Evolutionary conservation across 768 basidiomycete genomes (phyloP).

Genomic region (Rickenella mellea): DNA sequence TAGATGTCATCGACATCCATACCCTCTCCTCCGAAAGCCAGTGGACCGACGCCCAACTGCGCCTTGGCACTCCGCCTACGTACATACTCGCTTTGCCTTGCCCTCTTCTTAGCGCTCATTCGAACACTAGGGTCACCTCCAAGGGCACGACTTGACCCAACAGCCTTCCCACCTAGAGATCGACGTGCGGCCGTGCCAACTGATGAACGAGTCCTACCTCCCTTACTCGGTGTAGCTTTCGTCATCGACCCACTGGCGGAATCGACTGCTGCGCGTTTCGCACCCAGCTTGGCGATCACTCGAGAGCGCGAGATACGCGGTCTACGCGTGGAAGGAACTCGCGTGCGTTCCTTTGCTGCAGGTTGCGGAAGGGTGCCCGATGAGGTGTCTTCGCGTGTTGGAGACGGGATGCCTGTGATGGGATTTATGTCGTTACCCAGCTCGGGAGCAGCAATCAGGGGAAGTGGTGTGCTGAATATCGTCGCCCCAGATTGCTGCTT

Average conservation of each 20-base stretch:
- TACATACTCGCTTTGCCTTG: slow-evolving; percentile 69
- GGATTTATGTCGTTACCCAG: not conserved
- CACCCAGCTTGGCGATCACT: slow-evolving; percentile 67
- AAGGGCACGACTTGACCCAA: slow-evolving; percentile 16
- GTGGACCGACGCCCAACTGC: not conserved
- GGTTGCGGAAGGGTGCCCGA: slow-evolving; percentile 3
- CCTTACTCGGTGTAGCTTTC: slow-evolving; percentile 9
- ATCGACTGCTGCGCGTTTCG: slow-evolving; percentile 46
- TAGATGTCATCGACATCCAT: slow-evolving; percentile 1
- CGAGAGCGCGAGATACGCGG: slow-evolving; percentile 77
- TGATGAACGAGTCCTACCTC: slow-evolving; percentile 16
- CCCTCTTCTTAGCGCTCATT: slow-evolving; percentile 63
- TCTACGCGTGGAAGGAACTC: slow-evolving; percentile 47
- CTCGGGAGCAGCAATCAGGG: not conserved
- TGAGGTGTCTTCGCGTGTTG: not conserved
- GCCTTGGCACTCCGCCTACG: slow-evolving; percentile 35
- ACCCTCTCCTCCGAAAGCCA: too few species aligned
- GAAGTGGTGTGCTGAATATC: not conserved
- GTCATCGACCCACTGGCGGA: not conserved
- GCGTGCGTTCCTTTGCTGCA: slow-evolving; percentile 20
- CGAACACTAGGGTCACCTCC: slow-evolving; percentile 26
- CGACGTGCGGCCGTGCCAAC: slow-evolving; percentile 17
- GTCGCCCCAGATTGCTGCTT: not conserved
- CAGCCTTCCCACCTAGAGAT: slow-evolving; percentile 22
- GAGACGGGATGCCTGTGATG: not conserved